These are phyloP conservation scores for Scutellaria baicalensis DNA, from an alignment of 257 asterid species.

Conservation along the genomic window DNA sequence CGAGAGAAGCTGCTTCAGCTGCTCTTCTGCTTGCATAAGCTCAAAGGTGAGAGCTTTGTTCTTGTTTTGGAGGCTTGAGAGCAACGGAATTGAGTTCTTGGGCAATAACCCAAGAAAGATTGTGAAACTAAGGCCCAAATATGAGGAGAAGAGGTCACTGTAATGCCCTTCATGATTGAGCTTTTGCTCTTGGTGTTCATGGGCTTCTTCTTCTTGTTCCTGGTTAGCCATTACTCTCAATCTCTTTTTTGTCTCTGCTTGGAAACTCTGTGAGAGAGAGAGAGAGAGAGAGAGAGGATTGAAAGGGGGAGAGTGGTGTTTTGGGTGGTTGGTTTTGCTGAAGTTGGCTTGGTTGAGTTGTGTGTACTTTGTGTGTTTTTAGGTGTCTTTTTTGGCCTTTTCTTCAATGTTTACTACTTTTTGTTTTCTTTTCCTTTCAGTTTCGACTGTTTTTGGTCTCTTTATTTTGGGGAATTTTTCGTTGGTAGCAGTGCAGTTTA, in stretches of 20 bases:
- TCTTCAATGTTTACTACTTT: neutral
- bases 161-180: conserved; percentile 14
- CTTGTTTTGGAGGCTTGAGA: conserved; percentile 40
- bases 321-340: conserved; percentile 15
- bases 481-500: neutral
- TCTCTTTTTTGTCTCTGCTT: conserved; percentile 25
- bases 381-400: conserved; percentile 13
- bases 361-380: conserved; percentile 18
- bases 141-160: conserved; percentile 54
- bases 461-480: neutral
- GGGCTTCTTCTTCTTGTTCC: conserved; percentile 21
- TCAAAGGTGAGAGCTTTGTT: conserved; percentile 54
- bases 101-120: conserved; percentile 66
- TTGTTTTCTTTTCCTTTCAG: neutral
- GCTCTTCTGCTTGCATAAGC: conserved; percentile 76
- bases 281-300: neutral
- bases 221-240: conserved; percentile 47
- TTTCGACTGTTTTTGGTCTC: neutral
- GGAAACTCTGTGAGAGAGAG: conserved; percentile 22
- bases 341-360: conserved; percentile 4
- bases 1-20: conserved; percentile 59
- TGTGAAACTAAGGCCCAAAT: conserved; percentile 72
- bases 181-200: conserved; percentile 20
- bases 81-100: conserved; percentile 40
- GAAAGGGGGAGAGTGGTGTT: neutral